phyloP scores from a whole-genome alignment of 169 alveolate genomes.

The Ichthyophthirius multifiliis region DNA sequence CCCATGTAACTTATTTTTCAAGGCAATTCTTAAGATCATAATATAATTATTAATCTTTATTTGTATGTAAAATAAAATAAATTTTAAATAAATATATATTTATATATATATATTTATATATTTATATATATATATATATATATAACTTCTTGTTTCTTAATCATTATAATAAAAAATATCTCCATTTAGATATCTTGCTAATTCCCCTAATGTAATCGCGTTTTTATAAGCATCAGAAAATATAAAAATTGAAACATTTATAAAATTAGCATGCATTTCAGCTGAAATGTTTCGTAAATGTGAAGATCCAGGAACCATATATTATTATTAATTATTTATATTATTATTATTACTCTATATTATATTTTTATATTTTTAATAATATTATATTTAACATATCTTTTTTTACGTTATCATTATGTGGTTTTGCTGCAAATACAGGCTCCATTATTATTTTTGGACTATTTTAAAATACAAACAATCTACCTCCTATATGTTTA shows the following conservation, averaged over 20 bases:
- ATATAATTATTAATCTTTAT: slow-evolving; percentile 16
- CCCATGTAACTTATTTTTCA: slow-evolving; percentile 88
- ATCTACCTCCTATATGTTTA: slow-evolving; percentile 44
- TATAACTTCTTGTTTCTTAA: not conserved
- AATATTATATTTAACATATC: not conserved
- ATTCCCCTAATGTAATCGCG: slow-evolving; percentile 42
- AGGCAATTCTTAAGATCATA: slow-evolving; percentile 18
- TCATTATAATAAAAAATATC: slow-evolving; percentile 54
- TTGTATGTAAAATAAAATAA: not conserved
- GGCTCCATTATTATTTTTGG: slow-evolving; percentile 31
- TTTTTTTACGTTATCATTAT: not conserved
- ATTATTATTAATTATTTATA: not conserved
- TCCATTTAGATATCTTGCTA: slow-evolving; percentile 52
- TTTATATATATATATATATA: not conserved
- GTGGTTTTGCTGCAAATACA: slow-evolving; percentile 22
- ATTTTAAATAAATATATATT: not conserved
- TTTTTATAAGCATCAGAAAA: slow-evolving; percentile 51
- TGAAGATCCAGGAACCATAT: slow-evolving; percentile 35
- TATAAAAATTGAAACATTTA: slow-evolving; percentile 52
- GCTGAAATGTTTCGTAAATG: slow-evolving; percentile 34
- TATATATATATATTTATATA: slow-evolving; percentile 9
- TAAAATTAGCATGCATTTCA: slow-evolving; percentile 50
- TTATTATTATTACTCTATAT: not conserved
- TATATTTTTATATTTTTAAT: slow-evolving; percentile 25
- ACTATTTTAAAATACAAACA: slow-evolving; percentile 37